Evolutionary conservation across 2,329 filamentous ascomycete genomes (phyloP).

Genomic region (Trichocomaceae sp.): DNA sequence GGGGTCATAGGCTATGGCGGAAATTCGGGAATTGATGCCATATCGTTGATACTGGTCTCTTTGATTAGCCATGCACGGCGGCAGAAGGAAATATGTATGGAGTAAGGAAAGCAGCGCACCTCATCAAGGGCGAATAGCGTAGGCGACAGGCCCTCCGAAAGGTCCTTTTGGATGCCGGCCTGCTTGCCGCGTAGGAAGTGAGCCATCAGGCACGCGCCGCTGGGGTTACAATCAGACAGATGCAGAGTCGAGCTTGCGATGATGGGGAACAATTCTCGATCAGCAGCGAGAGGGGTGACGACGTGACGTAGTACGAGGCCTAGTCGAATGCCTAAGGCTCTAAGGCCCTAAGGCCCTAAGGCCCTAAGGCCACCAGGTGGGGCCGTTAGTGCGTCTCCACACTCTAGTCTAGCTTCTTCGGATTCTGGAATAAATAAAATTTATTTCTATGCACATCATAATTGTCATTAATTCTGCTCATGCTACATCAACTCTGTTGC

Average conservation of each 20-base stretch:
- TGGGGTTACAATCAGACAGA: neutral
- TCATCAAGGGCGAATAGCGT: slow-evolving; percentile 79
- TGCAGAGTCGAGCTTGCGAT: neutral
- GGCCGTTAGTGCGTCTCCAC: neutral
- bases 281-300: neutral
- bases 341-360: too few species aligned
- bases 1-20: slow-evolving; percentile 83
- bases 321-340: too few species aligned
- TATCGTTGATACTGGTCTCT: slow-evolving; percentile 57
- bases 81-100: neutral
- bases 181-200: slow-evolving; percentile 88
- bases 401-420: too few species aligned
- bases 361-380: too few species aligned
- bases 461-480: too few species aligned
- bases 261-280: neutral
- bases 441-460: neutral
- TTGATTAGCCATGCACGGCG: neutral
- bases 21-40: slow-evolving; percentile 70
- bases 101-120: slow-evolving; percentile 40
- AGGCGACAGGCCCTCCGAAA: slow-evolving; percentile 72
- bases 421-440: too few species aligned
- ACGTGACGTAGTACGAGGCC: neutral
- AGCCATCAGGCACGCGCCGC: slow-evolving; percentile 54
- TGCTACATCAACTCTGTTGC: slow-evolving; percentile 12
- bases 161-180: slow-evolving; percentile 82